A percentile compares a stretch with the other conserved stretches of the same genome.
Conservation (phyloP, 83 land plant genomes). For the Picea engelmannii region DNA sequence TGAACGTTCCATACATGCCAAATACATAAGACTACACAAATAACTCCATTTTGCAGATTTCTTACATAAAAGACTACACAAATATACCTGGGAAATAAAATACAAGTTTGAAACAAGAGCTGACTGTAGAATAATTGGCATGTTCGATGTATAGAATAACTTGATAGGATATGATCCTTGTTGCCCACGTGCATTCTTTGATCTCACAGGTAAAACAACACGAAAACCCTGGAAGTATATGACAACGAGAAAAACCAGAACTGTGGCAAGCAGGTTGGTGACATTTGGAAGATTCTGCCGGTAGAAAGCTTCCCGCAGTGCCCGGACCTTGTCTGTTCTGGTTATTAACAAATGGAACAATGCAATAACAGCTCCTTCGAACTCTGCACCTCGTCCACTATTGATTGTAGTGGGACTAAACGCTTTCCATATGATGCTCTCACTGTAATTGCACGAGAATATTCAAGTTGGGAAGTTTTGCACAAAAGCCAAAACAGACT, state of each 20-base stretch:
- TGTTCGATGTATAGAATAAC: slow-evolving; percentile 72
- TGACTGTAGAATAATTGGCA: slow-evolving; percentile 70
- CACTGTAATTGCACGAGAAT: no score
- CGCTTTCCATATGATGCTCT: slow-evolving; percentile 93
- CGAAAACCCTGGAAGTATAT: slow-evolving; percentile 82
- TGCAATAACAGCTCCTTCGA: slow-evolving; percentile 92
- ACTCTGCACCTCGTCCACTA: slow-evolving; percentile 92
- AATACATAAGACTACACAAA: no score
- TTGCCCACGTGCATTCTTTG: no score
- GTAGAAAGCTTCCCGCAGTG: slow-evolving; percentile 85
- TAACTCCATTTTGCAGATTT: no score
- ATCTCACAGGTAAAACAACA: no score
- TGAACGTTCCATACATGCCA: no score
- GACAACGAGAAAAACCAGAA: slow-evolving; percentile 61
- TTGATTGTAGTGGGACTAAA: slow-evolving; percentile 96
- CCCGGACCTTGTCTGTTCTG: slow-evolving; percentile 79
- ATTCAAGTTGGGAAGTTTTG: no score
- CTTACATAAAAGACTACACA: no score
- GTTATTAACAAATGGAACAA: slow-evolving; percentile 83
- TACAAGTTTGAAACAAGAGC: slow-evolving; percentile 67
- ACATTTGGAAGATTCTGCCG: slow-evolving; percentile 72
- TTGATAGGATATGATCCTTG: no score
- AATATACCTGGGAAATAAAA: slow-evolving; percentile 70
- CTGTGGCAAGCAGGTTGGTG: slow-evolving; percentile 58
- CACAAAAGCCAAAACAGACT: no score